phyloP scores from a whole-genome alignment of 2,329 filamentous ascomycete species.

The Emmonsia crescens region DNA sequence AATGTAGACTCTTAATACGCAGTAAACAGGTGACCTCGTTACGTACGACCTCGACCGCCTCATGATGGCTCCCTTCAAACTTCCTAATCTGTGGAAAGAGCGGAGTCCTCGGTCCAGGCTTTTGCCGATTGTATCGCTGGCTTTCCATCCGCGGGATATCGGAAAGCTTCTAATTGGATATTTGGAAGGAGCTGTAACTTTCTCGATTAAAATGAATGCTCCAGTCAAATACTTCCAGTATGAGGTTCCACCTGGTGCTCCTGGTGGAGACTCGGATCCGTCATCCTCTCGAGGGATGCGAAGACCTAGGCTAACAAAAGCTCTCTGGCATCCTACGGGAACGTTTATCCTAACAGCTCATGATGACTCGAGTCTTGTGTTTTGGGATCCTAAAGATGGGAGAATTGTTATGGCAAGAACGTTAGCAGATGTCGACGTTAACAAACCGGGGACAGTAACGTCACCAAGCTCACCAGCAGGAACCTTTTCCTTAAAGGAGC shows the following conservation, averaged over 20 bases:
- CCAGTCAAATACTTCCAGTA: conserved; percentile 74
- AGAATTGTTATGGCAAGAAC: conserved; percentile 75
- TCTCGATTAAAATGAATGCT: conserved; percentile 87
- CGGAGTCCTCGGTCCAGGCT: conserved; percentile 56
- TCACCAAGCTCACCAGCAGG: conserved; percentile 32
- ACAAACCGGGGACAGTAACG: conserved; percentile 47
- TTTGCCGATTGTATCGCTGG: conserved; percentile 60
- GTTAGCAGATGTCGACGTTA: conserved; percentile 60
- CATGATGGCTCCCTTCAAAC: conserved; percentile 61
- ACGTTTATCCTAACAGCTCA: conserved; percentile 80
- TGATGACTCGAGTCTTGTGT: conserved; percentile 81
- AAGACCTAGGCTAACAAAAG: conserved; percentile 66
- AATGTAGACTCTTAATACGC: not conserved
- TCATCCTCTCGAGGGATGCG: conserved; percentile 51
- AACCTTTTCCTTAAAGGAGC: conserved; percentile 54
- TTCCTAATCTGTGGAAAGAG: conserved; percentile 79
- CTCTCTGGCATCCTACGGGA: conserved; percentile 88
- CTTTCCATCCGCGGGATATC: conserved; percentile 83
- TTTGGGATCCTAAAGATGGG: conserved; percentile 90
- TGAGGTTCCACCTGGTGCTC: conserved; percentile 66
- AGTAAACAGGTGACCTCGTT: conserved; percentile 57
- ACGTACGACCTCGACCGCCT: conserved; percentile 90
- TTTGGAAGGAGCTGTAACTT: conserved; percentile 73
- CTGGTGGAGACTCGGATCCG: conserved; percentile 62
- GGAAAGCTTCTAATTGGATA: conserved; percentile 90